phyloP scores from a whole-genome alignment of 495 filamentous ascomycete species.

The Penicillium odoratum region DNA sequence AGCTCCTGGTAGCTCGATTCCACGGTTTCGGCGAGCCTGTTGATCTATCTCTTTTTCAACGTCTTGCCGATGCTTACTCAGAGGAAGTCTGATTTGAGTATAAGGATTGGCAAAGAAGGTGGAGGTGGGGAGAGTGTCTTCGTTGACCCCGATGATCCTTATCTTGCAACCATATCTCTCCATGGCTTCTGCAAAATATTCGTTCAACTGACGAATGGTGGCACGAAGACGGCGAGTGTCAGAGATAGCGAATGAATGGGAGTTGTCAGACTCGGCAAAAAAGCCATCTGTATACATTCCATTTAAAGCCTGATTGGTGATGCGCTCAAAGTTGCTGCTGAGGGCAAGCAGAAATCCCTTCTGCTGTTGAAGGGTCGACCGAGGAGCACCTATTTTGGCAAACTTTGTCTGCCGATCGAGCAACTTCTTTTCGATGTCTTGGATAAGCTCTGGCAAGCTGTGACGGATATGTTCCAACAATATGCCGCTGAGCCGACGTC shows the following conservation, averaged over 20 bases:
- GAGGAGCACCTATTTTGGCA: slow-evolving; percentile 46
- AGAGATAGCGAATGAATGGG: not conserved
- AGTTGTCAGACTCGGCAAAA: slow-evolving; percentile 43
- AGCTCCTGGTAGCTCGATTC: slow-evolving; percentile 46
- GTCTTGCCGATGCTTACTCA: not conserved
- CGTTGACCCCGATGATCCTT: not conserved
- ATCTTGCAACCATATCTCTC: not conserved
- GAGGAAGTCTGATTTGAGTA: not conserved
- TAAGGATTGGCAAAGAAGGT: slow-evolving; percentile 5
- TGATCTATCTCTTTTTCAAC: slow-evolving; percentile 23
- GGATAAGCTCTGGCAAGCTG: slow-evolving; percentile 36
- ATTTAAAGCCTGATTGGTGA: slow-evolving; percentile 51
- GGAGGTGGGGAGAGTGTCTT: not conserved
- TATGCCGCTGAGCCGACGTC: slow-evolving; percentile 41
- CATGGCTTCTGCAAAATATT: slow-evolving; percentile 56
- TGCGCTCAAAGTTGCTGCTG: slow-evolving; percentile 50
- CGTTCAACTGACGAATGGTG: slow-evolving; percentile 55
- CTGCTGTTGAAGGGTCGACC: slow-evolving; percentile 54
- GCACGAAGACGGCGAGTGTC: slow-evolving; percentile 56
- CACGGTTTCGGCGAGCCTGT: slow-evolving; percentile 27
- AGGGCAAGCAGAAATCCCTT: slow-evolving; percentile 51
- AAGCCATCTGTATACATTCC: slow-evolving; percentile 58
- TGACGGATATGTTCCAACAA: slow-evolving; percentile 41
- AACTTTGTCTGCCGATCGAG: slow-evolving; percentile 25
- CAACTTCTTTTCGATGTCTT: slow-evolving; percentile 33